Evolutionary conservation across 352 stramenopile species (phyloP).

Genomic region (Pythium pyrilobum): DNA sequence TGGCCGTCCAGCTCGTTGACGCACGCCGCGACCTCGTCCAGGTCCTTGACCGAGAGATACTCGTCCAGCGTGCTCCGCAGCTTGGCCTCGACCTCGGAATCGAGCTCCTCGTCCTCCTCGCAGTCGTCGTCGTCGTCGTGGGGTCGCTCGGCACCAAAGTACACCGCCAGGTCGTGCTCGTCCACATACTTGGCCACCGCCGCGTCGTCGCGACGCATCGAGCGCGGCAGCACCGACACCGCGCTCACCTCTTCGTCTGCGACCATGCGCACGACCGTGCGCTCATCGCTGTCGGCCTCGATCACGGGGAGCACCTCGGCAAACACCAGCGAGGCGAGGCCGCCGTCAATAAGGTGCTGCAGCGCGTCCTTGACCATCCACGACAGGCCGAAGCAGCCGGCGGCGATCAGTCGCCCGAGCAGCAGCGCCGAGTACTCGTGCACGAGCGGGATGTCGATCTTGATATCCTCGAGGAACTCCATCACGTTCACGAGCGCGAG

Average conservation of each 20-base stretch:
- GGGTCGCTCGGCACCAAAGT: constrained; percentile 37
- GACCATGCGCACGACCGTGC: constrained; percentile 68
- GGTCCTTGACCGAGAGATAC: constrained; percentile 71
- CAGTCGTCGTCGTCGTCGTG: constrained; percentile 24
- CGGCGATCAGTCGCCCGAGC: constrained; percentile 68
- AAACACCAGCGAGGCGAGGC: constrained; percentile 64
- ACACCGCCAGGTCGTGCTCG: constrained; percentile 56
- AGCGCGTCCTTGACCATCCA: constrained; percentile 70
- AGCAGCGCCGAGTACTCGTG: constrained; percentile 74
- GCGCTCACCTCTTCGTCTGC: constrained; percentile 70
- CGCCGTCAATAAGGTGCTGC: constrained; percentile 48
- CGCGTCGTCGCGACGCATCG: constrained; percentile 31
- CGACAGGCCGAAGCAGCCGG: constrained; percentile 77
- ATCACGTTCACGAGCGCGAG: constrained; percentile 56
- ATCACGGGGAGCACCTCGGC: constrained; percentile 70
- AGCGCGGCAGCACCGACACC: constrained; percentile 40
- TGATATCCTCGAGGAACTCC: constrained; percentile 83
- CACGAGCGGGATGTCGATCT: constrained; percentile 80
- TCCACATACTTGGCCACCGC: constrained; percentile 55
- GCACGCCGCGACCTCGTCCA: constrained; percentile 69
- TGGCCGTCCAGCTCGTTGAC: constrained; percentile 51
- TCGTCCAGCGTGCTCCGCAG: constrained; percentile 73
- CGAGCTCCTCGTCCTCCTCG: constrained; percentile 44
- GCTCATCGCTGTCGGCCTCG: constrained; percentile 58
- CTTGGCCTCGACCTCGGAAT: constrained; percentile 54